Percentiles rank a stretch among this genome's conserved stretches.
Evolutionary conservation across 495 filamentous ascomycete species (phyloP).

Genomic region (Aspergillus avenaceus): DNA sequence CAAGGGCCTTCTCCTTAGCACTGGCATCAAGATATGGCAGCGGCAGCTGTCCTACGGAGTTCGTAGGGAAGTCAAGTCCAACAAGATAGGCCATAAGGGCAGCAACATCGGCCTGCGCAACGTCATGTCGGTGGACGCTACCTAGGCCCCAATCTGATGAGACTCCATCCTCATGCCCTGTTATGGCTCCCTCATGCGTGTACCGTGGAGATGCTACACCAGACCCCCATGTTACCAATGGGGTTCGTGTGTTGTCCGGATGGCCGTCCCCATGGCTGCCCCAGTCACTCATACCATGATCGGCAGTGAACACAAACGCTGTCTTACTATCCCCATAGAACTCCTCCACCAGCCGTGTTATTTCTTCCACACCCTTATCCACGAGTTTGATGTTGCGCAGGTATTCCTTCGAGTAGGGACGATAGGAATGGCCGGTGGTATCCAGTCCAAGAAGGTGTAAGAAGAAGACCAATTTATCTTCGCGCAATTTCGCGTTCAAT

Average conservation of each 20-base stretch:
- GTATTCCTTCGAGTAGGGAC: conserved; percentile 95
- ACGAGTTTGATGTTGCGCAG: conserved; percentile 92
- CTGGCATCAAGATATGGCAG: conserved; percentile 72
- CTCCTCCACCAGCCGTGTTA: conserved; percentile 74
- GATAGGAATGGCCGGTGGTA: conserved; percentile 81
- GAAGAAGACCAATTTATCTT: conserved; percentile 94
- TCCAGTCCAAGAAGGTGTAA: conserved; percentile 95
- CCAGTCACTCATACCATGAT: conserved; percentile 99
- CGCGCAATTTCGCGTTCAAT: conserved; percentile 65
- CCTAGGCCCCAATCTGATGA: conserved; percentile 85
- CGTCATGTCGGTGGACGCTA: conserved; percentile 79
- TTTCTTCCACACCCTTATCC: conserved; percentile 79
- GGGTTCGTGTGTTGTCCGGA: conserved; percentile 94
- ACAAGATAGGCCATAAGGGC: conserved; percentile 95
- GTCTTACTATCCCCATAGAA: conserved; percentile 94
- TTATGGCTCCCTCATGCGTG: conserved; percentile 46
- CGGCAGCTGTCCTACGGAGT: conserved; percentile 93
- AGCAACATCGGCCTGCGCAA: conserved; percentile 91
- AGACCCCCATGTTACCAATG: conserved; percentile 90
- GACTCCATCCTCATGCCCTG: conserved; percentile 89
- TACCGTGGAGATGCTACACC: conserved; percentile 75
- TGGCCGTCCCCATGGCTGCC: conserved; percentile 97
- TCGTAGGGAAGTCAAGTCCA: conserved; percentile 87
- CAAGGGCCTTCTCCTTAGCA: conserved; percentile 74
- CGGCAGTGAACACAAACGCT: conserved; percentile 94